phyloP scores from a whole-genome alignment of 23 red algal genomes.

The Cyanidiococcus yangmingshanensis region DNA sequence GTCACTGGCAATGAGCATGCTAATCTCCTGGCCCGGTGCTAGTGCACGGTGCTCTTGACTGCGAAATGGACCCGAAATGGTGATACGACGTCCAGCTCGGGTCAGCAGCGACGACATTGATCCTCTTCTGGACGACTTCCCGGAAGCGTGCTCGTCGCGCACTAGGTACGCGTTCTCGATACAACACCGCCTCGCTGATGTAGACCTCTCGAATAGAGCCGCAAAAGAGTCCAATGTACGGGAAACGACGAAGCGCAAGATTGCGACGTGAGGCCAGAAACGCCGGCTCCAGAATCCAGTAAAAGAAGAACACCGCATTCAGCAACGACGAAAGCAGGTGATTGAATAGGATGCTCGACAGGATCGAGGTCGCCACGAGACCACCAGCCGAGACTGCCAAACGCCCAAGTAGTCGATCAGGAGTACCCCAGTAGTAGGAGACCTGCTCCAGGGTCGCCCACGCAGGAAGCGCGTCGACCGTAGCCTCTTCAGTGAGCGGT shows the following conservation, averaged over 20 bases:
- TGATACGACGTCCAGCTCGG: slow-evolving; percentile 17
- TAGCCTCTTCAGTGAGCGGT: slow-evolving; percentile 7
- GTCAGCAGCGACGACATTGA: slow-evolving; percentile 9
- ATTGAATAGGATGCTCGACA: slow-evolving; percentile 6
- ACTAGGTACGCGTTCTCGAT: neutral
- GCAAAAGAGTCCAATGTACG: slow-evolving; percentile 11
- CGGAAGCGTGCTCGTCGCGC: neutral
- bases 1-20: slow-evolving; percentile 1
- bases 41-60: neutral
- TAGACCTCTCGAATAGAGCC: slow-evolving; percentile 4
- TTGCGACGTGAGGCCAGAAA: slow-evolving; percentile 12
- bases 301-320: slow-evolving; percentile 6
- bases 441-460: slow-evolving; percentile 16
- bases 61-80: neutral
- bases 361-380: neutral
- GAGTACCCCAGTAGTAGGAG: slow-evolving; percentile 14
- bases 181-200: neutral
- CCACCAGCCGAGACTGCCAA: neutral
- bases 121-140: slow-evolving; percentile 10
- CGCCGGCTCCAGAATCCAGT: slow-evolving; percentile 12
- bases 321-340: neutral
- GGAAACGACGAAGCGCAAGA: slow-evolving; percentile 8
- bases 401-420: neutral
- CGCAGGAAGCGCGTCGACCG: slow-evolving; percentile 3
- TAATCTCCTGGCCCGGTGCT: neutral